Evolutionary conservation across 2,329 filamentous ascomycete species (phyloP).

Genomic region (Aspergillus quadricinctus): DNA sequence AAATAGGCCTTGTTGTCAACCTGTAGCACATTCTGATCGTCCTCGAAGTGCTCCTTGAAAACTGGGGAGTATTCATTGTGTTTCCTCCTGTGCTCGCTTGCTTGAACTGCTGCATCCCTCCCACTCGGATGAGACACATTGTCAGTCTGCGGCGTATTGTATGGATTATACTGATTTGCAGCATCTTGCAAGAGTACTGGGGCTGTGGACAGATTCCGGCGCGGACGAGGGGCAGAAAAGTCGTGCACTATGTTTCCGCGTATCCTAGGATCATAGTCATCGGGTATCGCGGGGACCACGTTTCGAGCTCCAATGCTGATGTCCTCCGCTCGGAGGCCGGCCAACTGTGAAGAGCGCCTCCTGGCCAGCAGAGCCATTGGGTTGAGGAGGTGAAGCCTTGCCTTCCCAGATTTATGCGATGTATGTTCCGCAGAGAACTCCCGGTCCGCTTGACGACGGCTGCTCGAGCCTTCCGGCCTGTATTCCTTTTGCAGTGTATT

Average conservation of each 20-base stretch:
- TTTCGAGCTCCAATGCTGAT: conserved; percentile 47
- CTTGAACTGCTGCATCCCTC: conserved; percentile 11
- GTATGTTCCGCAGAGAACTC: conserved; percentile 24
- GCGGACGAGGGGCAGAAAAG: conserved; percentile 57
- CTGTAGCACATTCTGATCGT: conserved; percentile 39
- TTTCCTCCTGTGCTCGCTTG: conserved; percentile 27
- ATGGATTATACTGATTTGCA: conserved; percentile 3
- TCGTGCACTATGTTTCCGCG: conserved; percentile 61
- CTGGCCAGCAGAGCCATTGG: conserved; percentile 58
- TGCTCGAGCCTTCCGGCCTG: conserved; percentile 17
- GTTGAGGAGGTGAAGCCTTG: conserved; percentile 54
- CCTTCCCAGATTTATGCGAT: conserved; percentile 41
- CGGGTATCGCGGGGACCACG: conserved; percentile 50
- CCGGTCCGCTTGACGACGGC: conserved; percentile 24
- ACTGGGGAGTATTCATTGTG: conserved; percentile 51
- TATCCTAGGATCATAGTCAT: conserved; percentile 61
- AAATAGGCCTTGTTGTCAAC: conserved; percentile 42
- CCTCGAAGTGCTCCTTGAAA: conserved; percentile 59
- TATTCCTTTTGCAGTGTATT: conserved; percentile 21
- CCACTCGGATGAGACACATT: conserved; percentile 7
- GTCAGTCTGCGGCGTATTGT: conserved; percentile 10
- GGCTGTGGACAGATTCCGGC: conserved; percentile 32
- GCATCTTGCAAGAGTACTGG: conserved; percentile 14
- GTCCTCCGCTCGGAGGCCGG: conserved; percentile 48
- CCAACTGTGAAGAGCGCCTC: conserved; percentile 51